Evolutionary conservation across 768 basidiomycete species (phyloP), one percentile per base, ranked within the genome.

Genomic region (Rhodotorula toruloides): DNA sequence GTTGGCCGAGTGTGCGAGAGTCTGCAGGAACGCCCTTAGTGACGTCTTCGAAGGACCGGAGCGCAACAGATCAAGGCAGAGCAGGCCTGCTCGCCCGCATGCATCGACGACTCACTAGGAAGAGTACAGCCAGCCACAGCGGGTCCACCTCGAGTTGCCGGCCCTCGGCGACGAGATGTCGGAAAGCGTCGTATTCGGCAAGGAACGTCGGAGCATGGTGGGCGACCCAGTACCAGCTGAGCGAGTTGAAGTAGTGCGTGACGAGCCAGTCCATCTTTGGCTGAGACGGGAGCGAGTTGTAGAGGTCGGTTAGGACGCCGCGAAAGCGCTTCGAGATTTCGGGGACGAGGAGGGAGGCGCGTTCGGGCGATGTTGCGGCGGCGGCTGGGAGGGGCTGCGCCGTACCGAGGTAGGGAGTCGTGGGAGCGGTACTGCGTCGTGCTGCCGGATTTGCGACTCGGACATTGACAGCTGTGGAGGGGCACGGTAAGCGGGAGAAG

Each of bases 161-260:
- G 19, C 60, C 60, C 34, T 56, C 56, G 29, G 50, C 27, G 42
- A 58, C 17, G 22, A 65, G 39, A 22, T 43, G 25, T 37, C 50
- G 50, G 46, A 70, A 65, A 12, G 60, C 68, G 12, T 61, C 44
- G 56, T 61, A 65, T 29, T 70, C 68, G 50, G 63, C 53, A 16
- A 49, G 44, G 60, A 70, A 65, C 1, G 63, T 70, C 29, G 63
- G 68, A 0, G 40, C 22, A n/a, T 67, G 65, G 14, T 57, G 61
- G 1, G 55, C 65, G 21, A 52, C 54, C 65, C 65, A 67, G 49
- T 52, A 67, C 65, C 65, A 67, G 21, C 34, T 32, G 4, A 61
- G 36, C 42, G 40, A 47, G 7, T 22, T 12, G 17, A 57, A 46
- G 55, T 57, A 61, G 21, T 52, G 52, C 10, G 43, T 37, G 21